Evolutionary conservation across 2,329 filamentous ascomycete genomes (phyloP).

Genomic region (Xylaria sp.): DNA sequence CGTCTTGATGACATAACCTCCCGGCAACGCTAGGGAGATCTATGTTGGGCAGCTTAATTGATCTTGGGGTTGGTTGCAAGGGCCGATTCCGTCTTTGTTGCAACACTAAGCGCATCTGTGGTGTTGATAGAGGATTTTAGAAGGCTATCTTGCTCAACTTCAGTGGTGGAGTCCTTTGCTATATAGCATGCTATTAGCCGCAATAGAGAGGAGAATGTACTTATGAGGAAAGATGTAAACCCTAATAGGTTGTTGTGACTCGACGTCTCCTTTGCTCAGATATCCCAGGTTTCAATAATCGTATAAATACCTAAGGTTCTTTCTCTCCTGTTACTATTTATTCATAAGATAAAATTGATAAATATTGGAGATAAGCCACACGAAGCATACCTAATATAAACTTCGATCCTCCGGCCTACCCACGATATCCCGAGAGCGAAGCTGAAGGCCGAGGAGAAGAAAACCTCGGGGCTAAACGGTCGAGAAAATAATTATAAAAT

Average conservation of each 20-base stretch:
- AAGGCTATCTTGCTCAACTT: background rate
- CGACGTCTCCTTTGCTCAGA: background rate
- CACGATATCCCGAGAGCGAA: background rate
- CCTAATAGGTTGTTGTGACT: background rate
- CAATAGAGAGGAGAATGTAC: background rate
- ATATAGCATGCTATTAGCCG: conserved; percentile 6
- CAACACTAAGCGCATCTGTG: background rate
- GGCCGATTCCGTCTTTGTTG: background rate
- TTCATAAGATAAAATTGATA: background rate
- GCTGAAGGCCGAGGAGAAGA: background rate
- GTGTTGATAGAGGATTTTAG: too few relatives aligned
- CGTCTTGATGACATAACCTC: background rate
- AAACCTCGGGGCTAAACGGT: background rate
- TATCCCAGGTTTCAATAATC: background rate
- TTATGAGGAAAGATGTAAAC: too few relatives aligned
- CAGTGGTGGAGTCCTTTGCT: background rate
- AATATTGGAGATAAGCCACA: background rate
- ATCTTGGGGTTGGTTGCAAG: background rate
- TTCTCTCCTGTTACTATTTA: background rate
- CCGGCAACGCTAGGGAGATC: background rate
- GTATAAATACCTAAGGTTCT: background rate
- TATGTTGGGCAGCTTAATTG: background rate
- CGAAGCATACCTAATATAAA: conserved; percentile 12
- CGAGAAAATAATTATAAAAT: background rate
- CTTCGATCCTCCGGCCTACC: background rate